These are phyloP conservation scores for Exophiala lecanii-corni DNA, from an alignment of 2,329 filamentous ascomycete genomes.

Conservation along the genomic window DNA sequence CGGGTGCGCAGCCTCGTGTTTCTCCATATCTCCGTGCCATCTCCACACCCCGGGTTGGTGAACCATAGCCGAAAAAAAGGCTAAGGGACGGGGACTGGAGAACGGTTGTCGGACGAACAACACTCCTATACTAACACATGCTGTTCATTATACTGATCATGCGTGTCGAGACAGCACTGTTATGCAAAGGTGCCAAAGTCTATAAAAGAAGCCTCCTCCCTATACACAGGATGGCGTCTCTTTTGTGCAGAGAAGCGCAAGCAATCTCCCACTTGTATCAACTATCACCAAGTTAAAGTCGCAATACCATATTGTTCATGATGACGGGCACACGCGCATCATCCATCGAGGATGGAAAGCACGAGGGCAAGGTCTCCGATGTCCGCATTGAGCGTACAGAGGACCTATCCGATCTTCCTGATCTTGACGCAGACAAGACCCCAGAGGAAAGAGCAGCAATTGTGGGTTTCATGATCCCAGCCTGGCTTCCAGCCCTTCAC, in stretches of 20 bases:
- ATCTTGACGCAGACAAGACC: slow-evolving; percentile 61
- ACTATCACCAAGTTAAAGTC: no score
- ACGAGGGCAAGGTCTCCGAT: neutral
- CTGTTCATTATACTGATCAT: no score
- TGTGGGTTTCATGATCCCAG: slow-evolving; percentile 40
- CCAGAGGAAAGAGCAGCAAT: slow-evolving; percentile 58
- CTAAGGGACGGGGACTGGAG: neutral
- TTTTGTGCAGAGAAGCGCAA: no score
- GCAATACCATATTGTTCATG: no score
- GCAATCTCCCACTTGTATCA: no score
- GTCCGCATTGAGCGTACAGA: slow-evolving; percentile 11
- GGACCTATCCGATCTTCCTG: slow-evolving; percentile 29
- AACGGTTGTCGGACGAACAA: neutral
- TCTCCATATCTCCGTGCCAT: neutral
- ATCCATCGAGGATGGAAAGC: neutral
- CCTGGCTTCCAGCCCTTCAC: neutral
- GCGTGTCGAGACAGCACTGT: no score
- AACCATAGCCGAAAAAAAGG: neutral
- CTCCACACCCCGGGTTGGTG: neutral
- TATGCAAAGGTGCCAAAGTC: neutral
- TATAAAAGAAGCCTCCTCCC: neutral
- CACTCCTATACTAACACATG: neutral
- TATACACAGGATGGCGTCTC: no score
- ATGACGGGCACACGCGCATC: neutral
- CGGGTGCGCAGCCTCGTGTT: no score